These are phyloP conservation scores for Xerocomus cyaneibrunnescens DNA, from an alignment of 1,284 basidiomycete species.

Conservation along the genomic window DNA sequence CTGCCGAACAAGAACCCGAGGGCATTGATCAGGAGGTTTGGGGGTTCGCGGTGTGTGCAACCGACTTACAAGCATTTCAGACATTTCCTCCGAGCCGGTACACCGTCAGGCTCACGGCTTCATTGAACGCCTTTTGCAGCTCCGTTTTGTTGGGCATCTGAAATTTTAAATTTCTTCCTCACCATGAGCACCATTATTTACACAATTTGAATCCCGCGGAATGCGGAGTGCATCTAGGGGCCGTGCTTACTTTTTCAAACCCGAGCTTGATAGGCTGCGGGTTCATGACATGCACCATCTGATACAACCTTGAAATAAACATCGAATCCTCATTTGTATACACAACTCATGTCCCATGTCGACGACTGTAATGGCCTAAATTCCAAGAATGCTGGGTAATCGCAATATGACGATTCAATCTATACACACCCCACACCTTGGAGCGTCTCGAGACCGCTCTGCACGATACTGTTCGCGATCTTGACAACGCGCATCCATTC, in stretches of 20 bases:
- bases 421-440: constrained; percentile 55
- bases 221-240: too few species aligned
- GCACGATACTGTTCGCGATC: constrained; percentile 97
- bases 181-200: too few species aligned
- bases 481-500: constrained; percentile 98
- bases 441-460: constrained; percentile 92
- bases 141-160: constrained; percentile 79
- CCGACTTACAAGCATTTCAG: constrained; percentile 80
- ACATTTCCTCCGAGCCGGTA: constrained; percentile 86
- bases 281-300: constrained; percentile 87
- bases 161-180: constrained; percentile 96
- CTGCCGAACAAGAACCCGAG: too few species aligned
- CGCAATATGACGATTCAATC: background rate
- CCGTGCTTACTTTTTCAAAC: constrained; percentile 84
- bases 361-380: constrained; percentile 81
- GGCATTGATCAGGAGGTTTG: too few species aligned
- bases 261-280: constrained; percentile 93
- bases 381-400: background rate
- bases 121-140: constrained; percentile 96
- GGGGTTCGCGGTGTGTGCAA: background rate
- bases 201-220: too few species aligned
- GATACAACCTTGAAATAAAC: constrained; percentile 93
- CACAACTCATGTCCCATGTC: constrained; percentile 92
- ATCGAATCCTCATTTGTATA: constrained; percentile 99
- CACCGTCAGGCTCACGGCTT: constrained; percentile 91